Evolutionary conservation across 1,284 basidiomycete genomes (phyloP).

Genomic region (Ceratobasidium theobromae): DNA sequence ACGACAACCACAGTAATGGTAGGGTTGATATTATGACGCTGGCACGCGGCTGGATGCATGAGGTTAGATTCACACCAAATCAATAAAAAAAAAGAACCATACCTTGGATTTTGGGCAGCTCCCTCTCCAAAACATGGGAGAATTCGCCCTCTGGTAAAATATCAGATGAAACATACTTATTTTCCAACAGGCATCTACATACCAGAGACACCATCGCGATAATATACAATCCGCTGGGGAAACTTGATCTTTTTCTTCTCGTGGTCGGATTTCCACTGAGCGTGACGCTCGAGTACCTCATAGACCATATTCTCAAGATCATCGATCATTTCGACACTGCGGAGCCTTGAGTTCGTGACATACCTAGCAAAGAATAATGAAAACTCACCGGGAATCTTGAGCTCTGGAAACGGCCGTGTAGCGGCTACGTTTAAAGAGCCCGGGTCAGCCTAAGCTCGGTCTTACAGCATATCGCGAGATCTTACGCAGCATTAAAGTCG

Average conservation of each 20-base stretch:
- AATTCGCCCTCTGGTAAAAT: slow-evolving; percentile 8
- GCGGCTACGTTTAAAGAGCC: slow-evolving; percentile 46
- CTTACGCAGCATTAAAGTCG: slow-evolving; percentile 52
- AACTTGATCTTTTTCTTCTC: slow-evolving; percentile 21
- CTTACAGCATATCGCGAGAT: neutral
- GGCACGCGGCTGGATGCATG: slow-evolving; percentile 29
- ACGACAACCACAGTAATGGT: slow-evolving; percentile 38
- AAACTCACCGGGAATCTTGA: slow-evolving; percentile 61
- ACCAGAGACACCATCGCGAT: slow-evolving; percentile 36
- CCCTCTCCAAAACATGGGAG: slow-evolving; percentile 26
- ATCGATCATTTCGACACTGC: slow-evolving; percentile 59
- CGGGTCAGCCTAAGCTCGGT: neutral
- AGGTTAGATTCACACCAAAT: neutral
- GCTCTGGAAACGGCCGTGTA: slow-evolving; percentile 59
- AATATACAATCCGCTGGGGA: slow-evolving; percentile 33
- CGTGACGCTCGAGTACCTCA: neutral
- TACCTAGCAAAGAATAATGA: neutral
- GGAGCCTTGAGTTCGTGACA: neutral
- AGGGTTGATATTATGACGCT: slow-evolving; percentile 27
- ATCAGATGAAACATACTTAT: slow-evolving; percentile 2
- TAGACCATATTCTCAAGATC: slow-evolving; percentile 62
- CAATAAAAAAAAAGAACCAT: neutral
- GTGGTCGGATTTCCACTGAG: neutral
- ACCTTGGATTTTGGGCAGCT: neutral
- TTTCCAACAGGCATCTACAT: neutral